Percentiles rank a stretch among this genome's conserved stretches.
Evolutionary conservation across 148 eudicot genomes (phyloP).

Genomic region (Fagopyrum tataricum): DNA sequence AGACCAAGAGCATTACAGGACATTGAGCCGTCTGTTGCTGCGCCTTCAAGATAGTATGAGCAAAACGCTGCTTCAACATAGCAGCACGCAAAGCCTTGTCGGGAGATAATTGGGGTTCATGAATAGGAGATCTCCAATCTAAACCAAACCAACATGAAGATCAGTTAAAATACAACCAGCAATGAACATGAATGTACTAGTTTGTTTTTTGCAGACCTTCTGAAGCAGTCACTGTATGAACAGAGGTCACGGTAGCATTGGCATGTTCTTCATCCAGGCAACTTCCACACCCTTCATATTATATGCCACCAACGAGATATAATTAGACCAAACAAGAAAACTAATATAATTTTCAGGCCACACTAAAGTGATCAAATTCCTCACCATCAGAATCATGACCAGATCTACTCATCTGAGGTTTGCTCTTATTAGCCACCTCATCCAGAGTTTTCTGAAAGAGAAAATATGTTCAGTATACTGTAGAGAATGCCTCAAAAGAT

Average conservation of each 20-base stretch:
- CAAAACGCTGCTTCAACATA: slow-evolving; percentile 69
- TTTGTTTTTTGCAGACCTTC: background rate
- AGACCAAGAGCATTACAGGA: background rate
- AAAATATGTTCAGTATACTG: slow-evolving; percentile 9
- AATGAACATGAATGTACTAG: background rate
- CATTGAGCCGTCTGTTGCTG: slow-evolving; percentile 21
- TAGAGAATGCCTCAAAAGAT: slow-evolving; percentile 7
- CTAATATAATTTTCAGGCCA: background rate
- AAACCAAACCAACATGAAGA: slow-evolving; percentile 6
- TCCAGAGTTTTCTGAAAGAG: slow-evolving; percentile 13
- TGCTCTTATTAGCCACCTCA: slow-evolving; percentile 12
- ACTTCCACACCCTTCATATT: slow-evolving; percentile 38
- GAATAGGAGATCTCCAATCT: slow-evolving; percentile 31
- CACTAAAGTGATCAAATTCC: background rate
- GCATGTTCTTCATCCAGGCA: slow-evolving; percentile 31
- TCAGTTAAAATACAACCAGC: background rate
- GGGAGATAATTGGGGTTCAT: slow-evolving; percentile 48
- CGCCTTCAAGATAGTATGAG: slow-evolving; percentile 33
- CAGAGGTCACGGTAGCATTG: slow-evolving; percentile 16
- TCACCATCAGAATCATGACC: slow-evolving; percentile 17
- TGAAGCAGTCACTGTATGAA: slow-evolving; percentile 19
- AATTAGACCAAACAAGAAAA: slow-evolving; percentile 7
- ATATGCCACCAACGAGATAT: slow-evolving; percentile 11
- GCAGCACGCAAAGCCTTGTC: slow-evolving; percentile 75
- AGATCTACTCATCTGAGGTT: slow-evolving; percentile 14